Conservation (phyloP, 768 basidiomycete genomes). For the Kwoniella sp. region DNA sequence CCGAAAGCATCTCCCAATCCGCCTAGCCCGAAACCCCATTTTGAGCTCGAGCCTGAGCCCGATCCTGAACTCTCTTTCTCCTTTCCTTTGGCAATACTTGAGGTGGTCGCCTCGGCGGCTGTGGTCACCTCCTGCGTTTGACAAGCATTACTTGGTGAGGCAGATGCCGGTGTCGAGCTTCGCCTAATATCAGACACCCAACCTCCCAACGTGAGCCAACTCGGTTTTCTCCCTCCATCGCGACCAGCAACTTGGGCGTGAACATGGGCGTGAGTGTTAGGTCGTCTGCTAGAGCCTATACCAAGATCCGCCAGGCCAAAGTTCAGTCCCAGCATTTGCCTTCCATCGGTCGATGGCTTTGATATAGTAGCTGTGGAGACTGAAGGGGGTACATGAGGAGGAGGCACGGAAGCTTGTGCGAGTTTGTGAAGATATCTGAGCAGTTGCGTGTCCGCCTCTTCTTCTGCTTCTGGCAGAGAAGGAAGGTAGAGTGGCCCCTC, state of each 20-base stretch:
- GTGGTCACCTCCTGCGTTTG: no score
- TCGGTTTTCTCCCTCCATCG: slow-evolving; percentile 24
- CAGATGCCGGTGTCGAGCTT: slow-evolving; percentile 6
- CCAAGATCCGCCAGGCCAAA: slow-evolving; percentile 18
- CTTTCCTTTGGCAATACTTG: no score
- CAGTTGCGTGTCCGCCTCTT: slow-evolving; percentile 19
- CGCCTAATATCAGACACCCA: slow-evolving; percentile 36
- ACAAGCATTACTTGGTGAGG: no score
- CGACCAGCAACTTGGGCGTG: background rate
- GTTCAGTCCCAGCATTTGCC: slow-evolving; percentile 18
- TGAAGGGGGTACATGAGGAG: background rate
- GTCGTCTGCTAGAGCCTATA: slow-evolving; percentile 3
- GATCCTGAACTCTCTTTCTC: background rate
- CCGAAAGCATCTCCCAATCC: slow-evolving; percentile 25
- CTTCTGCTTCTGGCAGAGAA: background rate
- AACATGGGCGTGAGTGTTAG: background rate
- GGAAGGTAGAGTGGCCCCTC: slow-evolving; percentile 27
- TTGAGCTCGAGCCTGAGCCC: background rate
- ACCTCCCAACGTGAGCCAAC: slow-evolving; percentile 33
- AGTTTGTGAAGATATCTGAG: slow-evolving; percentile 25
- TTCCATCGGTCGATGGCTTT: slow-evolving; percentile 3
- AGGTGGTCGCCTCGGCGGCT: no score
- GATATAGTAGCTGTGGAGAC: background rate
- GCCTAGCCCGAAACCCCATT: slow-evolving; percentile 20
- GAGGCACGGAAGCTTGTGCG: slow-evolving; percentile 30